A percentile compares a stretch with the other conserved stretches of the same genome.
phyloP scores from a whole-genome alignment of 176 grass and related monocot species.

The Guadua angustifolia region DNA sequence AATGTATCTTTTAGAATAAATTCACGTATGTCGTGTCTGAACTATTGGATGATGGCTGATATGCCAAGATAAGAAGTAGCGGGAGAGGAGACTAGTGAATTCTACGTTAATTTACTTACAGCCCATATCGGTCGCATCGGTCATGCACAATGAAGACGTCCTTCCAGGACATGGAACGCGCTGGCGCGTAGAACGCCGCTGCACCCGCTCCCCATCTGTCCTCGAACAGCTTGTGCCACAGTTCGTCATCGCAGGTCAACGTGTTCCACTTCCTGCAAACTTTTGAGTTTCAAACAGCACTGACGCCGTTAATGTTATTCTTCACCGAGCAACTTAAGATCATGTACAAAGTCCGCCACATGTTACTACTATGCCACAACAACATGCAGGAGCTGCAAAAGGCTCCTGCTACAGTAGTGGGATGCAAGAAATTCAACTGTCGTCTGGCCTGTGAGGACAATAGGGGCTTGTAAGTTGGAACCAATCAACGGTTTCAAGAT shows the following conservation, averaged over 20 bases:
- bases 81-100: neutral
- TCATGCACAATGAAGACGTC: slow-evolving; percentile 79
- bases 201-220: slow-evolving; percentile 68
- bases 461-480: neutral
- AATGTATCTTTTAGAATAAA: no score
- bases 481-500: neutral
- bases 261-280: slow-evolving; percentile 84
- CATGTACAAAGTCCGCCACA: neutral
- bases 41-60: neutral
- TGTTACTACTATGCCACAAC: no score
- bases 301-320: neutral
- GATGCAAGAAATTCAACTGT: neutral
- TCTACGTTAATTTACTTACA: slow-evolving; percentile 48
- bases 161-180: slow-evolving; percentile 72
- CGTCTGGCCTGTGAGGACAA: neutral
- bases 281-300: slow-evolving; percentile 21
- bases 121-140: slow-evolving; percentile 77
- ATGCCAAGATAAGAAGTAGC: neutral
- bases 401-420: no score
- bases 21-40: neutral
- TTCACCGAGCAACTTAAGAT: neutral
- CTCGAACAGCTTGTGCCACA: slow-evolving; percentile 77
- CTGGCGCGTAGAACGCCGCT: slow-evolving; percentile 70
- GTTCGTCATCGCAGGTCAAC: slow-evolving; percentile 70
- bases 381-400: no score